Percentiles rank a stretch among this genome's conserved stretches.
These are phyloP conservation scores for Xylona heveae DNA, from an alignment of 495 filamentous ascomycete species.

Conservation along the genomic window DNA sequence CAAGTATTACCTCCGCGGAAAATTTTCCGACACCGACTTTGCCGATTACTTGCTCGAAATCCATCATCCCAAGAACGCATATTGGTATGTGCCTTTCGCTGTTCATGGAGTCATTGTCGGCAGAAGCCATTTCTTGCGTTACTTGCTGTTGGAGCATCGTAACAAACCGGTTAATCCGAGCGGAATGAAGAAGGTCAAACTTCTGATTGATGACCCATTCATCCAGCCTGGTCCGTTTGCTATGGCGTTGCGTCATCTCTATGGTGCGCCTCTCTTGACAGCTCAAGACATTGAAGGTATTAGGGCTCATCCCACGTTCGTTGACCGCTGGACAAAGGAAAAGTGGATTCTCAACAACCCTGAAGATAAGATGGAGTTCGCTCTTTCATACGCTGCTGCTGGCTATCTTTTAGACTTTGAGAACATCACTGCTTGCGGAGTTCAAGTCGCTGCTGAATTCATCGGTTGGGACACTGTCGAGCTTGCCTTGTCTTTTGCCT, in stretches of 20 bases:
- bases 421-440: conserved; percentile 19
- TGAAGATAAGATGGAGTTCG: conserved; percentile 23
- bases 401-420: conserved; percentile 25
- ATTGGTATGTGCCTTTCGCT: conserved; percentile 1
- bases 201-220: not conserved
- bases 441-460: conserved; percentile 23
- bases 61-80: conserved; percentile 3
- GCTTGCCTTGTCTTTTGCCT: conserved; percentile 19
- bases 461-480: conserved; percentile 33
- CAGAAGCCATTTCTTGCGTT: conserved; percentile 25
- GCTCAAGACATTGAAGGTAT: not conserved
- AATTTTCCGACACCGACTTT: conserved; percentile 8
- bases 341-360: conserved; percentile 5
- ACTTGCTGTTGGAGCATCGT: conserved; percentile 13
- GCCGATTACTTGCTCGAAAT: conserved; percentile 9
- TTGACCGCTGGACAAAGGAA: not conserved
- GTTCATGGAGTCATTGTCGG: conserved; percentile 28
- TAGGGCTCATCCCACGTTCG: conserved; percentile 1
- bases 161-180: not conserved
- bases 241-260: conserved; percentile 1
- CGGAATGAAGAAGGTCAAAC: not conserved
- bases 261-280: conserved; percentile 1
- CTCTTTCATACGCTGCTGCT: conserved; percentile 29
- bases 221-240: not conserved
- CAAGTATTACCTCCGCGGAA: no score